Evolutionary conservation across 1,139 yeast genomes (phyloP).

Genomic region (Protomyces inouyei): DNA sequence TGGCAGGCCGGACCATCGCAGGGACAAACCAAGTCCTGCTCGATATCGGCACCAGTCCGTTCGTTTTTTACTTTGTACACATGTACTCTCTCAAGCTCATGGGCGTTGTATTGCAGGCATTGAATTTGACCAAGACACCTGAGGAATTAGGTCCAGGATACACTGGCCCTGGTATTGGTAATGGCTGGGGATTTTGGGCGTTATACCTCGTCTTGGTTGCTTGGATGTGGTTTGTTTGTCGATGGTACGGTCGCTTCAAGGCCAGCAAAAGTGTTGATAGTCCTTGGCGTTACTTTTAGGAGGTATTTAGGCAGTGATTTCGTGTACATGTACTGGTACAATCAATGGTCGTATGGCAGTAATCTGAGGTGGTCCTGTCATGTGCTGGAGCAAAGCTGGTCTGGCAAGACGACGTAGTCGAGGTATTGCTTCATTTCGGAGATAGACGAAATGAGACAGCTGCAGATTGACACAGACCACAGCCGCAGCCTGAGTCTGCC

Average conservation of each 20-base stretch:
- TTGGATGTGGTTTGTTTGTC: conserved; percentile 26
- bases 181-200: conserved; percentile 17
- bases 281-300: conserved; percentile 18
- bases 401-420: too few species aligned
- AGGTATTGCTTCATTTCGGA: too few species aligned
- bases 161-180: conserved; percentile 13
- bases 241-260: conserved; percentile 20
- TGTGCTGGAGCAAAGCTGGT: too few species aligned
- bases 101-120: neutral
- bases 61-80: conserved; percentile 19
- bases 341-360: too few species aligned
- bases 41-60: conserved; percentile 22
- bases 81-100: conserved; percentile 15
- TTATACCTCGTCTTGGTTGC: conserved; percentile 9
- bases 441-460: too few species aligned
- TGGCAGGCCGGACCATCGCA: neutral
- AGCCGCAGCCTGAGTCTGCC: too few species aligned
- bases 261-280: conserved; percentile 9
- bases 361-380: too few species aligned
- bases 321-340: too few species aligned
- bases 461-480: too few species aligned
- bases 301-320: too few species aligned
- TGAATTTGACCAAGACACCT: conserved; percentile 3
- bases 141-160: conserved; percentile 17
- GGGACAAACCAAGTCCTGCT: conserved; percentile 21